Conservation (phyloP, 306 rosid species). For the Ceratonia siliqua region DNA sequence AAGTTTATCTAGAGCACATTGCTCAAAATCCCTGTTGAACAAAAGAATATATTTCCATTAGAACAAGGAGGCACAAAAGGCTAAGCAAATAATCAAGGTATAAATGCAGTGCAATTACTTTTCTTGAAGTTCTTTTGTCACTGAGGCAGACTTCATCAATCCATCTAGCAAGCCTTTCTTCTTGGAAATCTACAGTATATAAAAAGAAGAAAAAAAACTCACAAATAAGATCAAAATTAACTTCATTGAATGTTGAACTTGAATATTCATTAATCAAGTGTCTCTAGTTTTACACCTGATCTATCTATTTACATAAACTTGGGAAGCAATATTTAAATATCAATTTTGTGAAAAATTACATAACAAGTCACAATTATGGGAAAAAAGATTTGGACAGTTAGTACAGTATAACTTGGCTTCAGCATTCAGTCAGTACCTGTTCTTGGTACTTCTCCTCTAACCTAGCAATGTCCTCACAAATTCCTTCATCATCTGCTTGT, state of each 20-base stretch:
- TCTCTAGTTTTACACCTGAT: conserved; percentile 29
- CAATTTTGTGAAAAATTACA: conserved; percentile 9
- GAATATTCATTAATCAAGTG: conserved; percentile 12
- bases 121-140: conserved; percentile 64
- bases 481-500: conserved; percentile 68
- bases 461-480: conserved; percentile 68
- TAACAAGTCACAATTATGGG: conserved; percentile 21
- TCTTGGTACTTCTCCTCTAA: conserved; percentile 65
- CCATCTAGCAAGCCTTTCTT: conserved; percentile 67
- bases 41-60: conserved; percentile 30
- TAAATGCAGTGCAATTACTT: conserved; percentile 55
- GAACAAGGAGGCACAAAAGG: conserved; percentile 30
- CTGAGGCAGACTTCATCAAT: conserved; percentile 59
- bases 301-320: neutral
- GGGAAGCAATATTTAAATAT: neutral
- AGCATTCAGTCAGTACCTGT: conserved; percentile 58
- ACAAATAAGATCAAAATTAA: conserved; percentile 13
- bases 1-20: conserved; percentile 78
- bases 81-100: conserved; percentile 34
- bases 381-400: neutral
- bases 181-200: conserved; percentile 59
- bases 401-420: conserved; percentile 19
- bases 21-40: conserved; percentile 81
- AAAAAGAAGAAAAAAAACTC: conserved; percentile 39
- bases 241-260: conserved; percentile 8